Conservation (phyloP, 345 rosid species). For the Psidium friedrichsthalianum region DNA sequence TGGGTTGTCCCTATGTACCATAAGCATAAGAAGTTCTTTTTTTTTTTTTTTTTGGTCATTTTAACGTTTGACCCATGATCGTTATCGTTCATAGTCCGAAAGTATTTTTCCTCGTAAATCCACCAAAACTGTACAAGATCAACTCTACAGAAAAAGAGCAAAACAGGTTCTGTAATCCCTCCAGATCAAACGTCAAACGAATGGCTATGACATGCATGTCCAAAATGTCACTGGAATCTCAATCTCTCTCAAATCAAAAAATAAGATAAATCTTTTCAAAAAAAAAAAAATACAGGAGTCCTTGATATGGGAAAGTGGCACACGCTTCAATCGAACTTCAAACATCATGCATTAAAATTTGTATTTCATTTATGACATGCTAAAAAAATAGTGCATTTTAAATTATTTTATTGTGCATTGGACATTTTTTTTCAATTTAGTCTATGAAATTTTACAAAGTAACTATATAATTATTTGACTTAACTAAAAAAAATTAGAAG, state of each 20-base stretch:
- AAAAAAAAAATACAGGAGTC: too few species aligned
- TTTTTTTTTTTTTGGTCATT: not conserved
- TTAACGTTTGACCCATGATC: not conserved
- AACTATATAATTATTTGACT: too few species aligned
- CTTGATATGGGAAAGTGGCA: too few species aligned
- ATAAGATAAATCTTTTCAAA: not conserved
- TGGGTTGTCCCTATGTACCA: not conserved
- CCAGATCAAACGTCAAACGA: not conserved
- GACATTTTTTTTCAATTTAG: too few species aligned
- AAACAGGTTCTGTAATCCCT: not conserved
- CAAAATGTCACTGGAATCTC: not conserved
- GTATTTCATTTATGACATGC: too few species aligned
- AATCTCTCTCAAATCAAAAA: not conserved
- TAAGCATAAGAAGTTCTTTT: not conserved
- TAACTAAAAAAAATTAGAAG: too few species aligned
- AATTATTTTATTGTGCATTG: too few species aligned
- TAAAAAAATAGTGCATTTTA: too few species aligned
- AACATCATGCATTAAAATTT: too few species aligned
- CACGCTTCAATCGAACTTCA: too few species aligned
- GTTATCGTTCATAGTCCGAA: not conserved
- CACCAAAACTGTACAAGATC: not conserved
- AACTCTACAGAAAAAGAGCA: not conserved
- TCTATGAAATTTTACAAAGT: too few species aligned
- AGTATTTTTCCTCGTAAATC: not conserved
- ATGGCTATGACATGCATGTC: not conserved